These are phyloP conservation scores for Russula virescens DNA, from an alignment of 768 basidiomycete genomes.

Conservation along the genomic window DNA sequence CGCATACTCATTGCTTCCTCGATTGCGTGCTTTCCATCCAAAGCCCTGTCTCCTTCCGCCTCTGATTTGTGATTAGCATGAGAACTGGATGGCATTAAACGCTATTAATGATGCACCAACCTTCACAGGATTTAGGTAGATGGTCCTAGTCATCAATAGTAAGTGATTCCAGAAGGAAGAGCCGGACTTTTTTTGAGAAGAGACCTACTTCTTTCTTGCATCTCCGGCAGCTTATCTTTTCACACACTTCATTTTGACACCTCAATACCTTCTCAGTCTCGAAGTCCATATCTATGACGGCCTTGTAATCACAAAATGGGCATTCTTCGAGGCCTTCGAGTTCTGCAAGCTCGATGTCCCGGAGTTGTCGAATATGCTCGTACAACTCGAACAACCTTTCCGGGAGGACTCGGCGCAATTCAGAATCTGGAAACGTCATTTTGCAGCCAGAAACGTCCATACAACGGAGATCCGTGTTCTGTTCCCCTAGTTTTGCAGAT, in stretches of 20 bases:
- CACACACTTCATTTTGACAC: conserved; percentile 60
- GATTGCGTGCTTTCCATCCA: conserved; percentile 70
- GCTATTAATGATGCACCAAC: conserved; percentile 31
- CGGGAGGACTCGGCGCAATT: conserved; percentile 63
- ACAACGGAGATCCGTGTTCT: conserved; percentile 58
- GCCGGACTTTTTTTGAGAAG: not conserved
- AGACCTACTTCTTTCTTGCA: conserved; percentile 66
- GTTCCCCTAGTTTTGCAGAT: conserved; percentile 57
- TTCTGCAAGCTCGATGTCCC: conserved; percentile 73
- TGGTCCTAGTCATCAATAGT: conserved; percentile 52
- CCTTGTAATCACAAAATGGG: conserved; percentile 85
- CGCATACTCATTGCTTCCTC: conserved; percentile 90
- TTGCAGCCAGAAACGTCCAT: conserved; percentile 78
- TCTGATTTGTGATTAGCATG: conserved; percentile 40
- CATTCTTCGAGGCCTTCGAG: conserved; percentile 83
- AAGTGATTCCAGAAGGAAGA: not conserved
- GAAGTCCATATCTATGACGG: conserved; percentile 46
- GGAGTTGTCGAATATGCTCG: conserved; percentile 66
- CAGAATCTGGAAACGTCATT: conserved; percentile 58
- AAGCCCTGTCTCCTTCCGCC: conserved; percentile 62
- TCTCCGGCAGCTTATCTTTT: conserved; percentile 65
- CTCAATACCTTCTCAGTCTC: conserved; percentile 35
- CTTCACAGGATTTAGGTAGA: conserved; percentile 74
- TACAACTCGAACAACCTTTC: conserved; percentile 63
- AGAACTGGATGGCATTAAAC: not conserved